Evolutionary conservation across 2,329 filamentous ascomycete genomes (phyloP).

Genomic region (Monascus ruber): DNA sequence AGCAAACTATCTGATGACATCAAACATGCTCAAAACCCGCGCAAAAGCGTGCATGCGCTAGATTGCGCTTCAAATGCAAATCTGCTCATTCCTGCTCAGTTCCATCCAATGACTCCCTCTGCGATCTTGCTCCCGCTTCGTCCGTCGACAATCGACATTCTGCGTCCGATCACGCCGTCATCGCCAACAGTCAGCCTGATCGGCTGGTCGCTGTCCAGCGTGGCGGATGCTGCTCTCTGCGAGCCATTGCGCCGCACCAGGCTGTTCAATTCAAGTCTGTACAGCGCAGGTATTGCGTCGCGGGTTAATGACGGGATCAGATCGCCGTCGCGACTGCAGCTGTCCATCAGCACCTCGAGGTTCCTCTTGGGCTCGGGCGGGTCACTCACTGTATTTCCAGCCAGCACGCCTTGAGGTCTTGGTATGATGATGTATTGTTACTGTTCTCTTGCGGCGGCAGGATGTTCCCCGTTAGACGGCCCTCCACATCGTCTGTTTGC

Average conservation of each 20-base stretch:
- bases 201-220: background rate
- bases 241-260: background rate
- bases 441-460: background rate
- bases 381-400: conserved; percentile 4
- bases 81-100: background rate
- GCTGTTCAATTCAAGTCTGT: background rate
- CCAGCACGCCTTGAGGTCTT: conserved; percentile 1
- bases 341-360: background rate
- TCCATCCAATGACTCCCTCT: conserved; percentile 4
- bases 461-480: background rate
- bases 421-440: background rate
- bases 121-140: conserved; percentile 1
- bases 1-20: too few relatives aligned
- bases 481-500: background rate
- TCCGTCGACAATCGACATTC: conserved; percentile 3
- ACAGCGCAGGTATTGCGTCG: background rate
- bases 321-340: background rate
- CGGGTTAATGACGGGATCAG: background rate
- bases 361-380: too few relatives aligned
- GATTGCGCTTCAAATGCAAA: background rate
- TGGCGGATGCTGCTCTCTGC: background rate
- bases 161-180: conserved; percentile 3
- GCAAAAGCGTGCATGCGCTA: too few relatives aligned
- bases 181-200: conserved; percentile 1
- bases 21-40: too few relatives aligned